phyloP scores from a whole-genome alignment of 805 yeast genomes.

The Hanseniaspora vineae region DNA sequence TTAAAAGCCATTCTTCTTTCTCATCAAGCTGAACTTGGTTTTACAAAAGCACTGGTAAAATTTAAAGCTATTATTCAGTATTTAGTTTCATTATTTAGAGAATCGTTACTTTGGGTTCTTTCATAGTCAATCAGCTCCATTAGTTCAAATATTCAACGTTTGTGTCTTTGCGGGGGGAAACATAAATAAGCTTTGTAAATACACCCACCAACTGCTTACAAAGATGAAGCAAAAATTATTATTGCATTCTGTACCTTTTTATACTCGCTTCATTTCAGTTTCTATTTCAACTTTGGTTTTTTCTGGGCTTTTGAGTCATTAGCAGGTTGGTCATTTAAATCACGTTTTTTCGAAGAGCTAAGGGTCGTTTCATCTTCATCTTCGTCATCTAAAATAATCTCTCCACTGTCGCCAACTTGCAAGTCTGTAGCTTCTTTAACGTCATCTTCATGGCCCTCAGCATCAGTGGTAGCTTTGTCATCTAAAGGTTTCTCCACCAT shows the following conservation, averaged over 20 bases:
- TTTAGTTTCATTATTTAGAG: constrained; percentile 8
- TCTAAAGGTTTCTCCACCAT: constrained; percentile 1
- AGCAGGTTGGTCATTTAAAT: background rate
- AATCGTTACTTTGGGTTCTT: constrained; percentile 6
- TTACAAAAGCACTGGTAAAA: too few relatives aligned
- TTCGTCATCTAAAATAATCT: constrained; percentile 10
- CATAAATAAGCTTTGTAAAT: too few relatives aligned
- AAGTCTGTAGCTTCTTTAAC: background rate
- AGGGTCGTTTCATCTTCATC: background rate
- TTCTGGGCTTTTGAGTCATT: constrained; percentile 6
- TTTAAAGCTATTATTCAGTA: constrained; percentile 4
- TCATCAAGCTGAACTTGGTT: background rate
- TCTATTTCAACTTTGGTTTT: constrained; percentile 8
- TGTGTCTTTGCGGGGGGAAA: too few relatives aligned
- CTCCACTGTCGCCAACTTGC: constrained; percentile 11
- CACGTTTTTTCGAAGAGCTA: background rate
- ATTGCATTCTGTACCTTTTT: too few relatives aligned
- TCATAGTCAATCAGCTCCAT: too few relatives aligned
- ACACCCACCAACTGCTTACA: too few relatives aligned
- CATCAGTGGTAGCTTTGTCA: constrained; percentile 5
- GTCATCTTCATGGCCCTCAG: background rate
- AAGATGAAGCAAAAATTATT: too few relatives aligned
- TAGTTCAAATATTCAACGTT: too few relatives aligned
- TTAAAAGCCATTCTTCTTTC: constrained; percentile 24
- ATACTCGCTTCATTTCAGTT: background rate